phyloP scores from a whole-genome alignment of 2,329 filamentous ascomycete genomes.

The Pseudogymnoascus sp. region DNA sequence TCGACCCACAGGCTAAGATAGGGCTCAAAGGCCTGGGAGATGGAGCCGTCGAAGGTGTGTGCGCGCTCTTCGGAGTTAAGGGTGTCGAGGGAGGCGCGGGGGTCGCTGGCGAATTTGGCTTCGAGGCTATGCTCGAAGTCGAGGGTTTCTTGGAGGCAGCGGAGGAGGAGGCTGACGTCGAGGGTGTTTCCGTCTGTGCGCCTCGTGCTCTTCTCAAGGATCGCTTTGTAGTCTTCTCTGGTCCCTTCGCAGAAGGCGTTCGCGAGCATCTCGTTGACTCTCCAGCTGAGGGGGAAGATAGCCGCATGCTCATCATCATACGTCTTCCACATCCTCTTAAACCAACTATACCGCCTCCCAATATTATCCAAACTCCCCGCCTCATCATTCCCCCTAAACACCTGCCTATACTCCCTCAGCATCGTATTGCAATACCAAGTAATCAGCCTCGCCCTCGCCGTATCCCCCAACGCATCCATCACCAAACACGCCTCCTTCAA shows the following conservation, averaged over 20 bases:
- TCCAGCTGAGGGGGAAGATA: conserved; percentile 84
- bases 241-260: conserved; percentile 94
- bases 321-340: conserved; percentile 87
- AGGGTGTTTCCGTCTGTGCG: conserved; percentile 67
- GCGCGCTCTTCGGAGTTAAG: conserved; percentile 67
- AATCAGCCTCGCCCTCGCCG: conserved; percentile 70
- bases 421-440: conserved; percentile 99
- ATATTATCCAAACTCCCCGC: conserved; percentile 96
- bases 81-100: conserved; percentile 79
- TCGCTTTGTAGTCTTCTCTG: conserved; percentile 88
- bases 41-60: conserved; percentile 76
- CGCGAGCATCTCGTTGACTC: conserved; percentile 79
- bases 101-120: conserved; percentile 64
- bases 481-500: conserved; percentile 84
- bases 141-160: conserved; percentile 87
- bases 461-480: conserved; percentile 88
- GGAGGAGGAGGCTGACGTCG: conserved; percentile 81
- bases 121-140: conserved; percentile 94
- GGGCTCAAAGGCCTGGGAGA: conserved; percentile 94
- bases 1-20: conserved; percentile 97
- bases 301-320: conserved; percentile 87
- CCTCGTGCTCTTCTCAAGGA: conserved; percentile 80
- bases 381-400: conserved; percentile 94
- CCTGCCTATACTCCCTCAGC: conserved; percentile 86
- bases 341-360: conserved; percentile 89